Evolutionary conservation across 148 eudicot genomes (phyloP).

Genomic region (Rhododendron vialii): DNA sequence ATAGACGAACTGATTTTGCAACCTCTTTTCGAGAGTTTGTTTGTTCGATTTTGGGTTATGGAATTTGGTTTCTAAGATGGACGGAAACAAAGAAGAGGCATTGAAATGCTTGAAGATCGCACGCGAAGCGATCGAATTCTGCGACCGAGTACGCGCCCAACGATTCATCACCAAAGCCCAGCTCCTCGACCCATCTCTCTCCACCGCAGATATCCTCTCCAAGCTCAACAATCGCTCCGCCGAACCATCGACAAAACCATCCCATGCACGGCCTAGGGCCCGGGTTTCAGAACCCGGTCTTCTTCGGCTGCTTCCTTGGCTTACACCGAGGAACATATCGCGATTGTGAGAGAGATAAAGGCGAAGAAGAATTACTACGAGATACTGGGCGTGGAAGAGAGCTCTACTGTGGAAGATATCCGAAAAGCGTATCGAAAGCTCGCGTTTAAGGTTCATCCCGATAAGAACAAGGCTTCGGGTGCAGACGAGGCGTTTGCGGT

Average conservation of each 20-base stretch:
- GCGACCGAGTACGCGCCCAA: conserved; percentile 35
- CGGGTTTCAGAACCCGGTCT: conserved; percentile 15
- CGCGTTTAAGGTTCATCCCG: conserved; percentile 54
- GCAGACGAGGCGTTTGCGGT: conserved; percentile 49
- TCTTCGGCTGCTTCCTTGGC: background rate
- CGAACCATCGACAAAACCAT: background rate
- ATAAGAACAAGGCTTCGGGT: conserved; percentile 49
- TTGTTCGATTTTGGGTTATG: no score
- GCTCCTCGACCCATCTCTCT: conserved; percentile 42
- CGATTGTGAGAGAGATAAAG: conserved; percentile 42
- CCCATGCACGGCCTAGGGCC: conserved; percentile 2
- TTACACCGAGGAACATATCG: conserved; percentile 34
- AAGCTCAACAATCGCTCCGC: conserved; percentile 7
- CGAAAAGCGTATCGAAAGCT: conserved; percentile 46
- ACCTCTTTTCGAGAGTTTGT: no score
- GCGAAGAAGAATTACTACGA: conserved; percentile 51
- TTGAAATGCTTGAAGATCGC: conserved; percentile 39
- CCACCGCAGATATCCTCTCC: conserved; percentile 27
- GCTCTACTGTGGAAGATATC: conserved; percentile 40
- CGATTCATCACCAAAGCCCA: conserved; percentile 43
- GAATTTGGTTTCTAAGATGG: conserved; percentile 19
- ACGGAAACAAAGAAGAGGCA: conserved; percentile 53
- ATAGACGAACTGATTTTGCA: no score
- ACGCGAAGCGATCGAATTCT: conserved; percentile 22
- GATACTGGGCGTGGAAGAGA: conserved; percentile 41